A percentile compares a stretch with the other conserved stretches of the same genome.
Evolutionary conservation across 345 rosid genomes (phyloP).

Genomic region (Populus deltoides): DNA sequence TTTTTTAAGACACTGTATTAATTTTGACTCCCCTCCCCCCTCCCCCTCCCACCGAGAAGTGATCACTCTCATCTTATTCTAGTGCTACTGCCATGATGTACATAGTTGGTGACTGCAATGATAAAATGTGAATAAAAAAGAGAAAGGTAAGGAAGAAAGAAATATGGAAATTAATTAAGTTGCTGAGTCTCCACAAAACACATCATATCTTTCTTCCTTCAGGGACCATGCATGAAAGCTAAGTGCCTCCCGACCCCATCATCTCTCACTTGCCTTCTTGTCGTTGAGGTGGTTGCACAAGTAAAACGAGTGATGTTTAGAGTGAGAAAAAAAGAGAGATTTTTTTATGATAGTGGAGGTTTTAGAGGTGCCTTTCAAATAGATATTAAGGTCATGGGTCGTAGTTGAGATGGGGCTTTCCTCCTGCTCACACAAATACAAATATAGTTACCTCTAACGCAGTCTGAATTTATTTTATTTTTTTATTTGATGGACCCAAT

Average conservation of each 20-base stretch:
- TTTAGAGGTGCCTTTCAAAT: slow-evolving; percentile 44
- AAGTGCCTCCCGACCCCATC: slow-evolving; percentile 57
- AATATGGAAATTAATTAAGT: not conserved
- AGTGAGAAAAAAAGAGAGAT: not conserved
- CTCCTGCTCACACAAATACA: slow-evolving; percentile 28
- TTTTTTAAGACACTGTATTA: not conserved
- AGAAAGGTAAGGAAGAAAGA: not conserved
- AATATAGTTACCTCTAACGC: slow-evolving; percentile 13
- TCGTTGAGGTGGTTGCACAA: slow-evolving; percentile 57
- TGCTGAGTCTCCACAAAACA: slow-evolving; percentile 6
- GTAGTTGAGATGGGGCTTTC: slow-evolving; percentile 50
- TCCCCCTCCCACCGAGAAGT: not conserved
- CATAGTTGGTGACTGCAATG: slow-evolving; percentile 11
- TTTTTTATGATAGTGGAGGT: slow-evolving; percentile 32
- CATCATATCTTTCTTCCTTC: slow-evolving; percentile 12
- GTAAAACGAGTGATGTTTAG: slow-evolving; percentile 33
- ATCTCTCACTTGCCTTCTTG: slow-evolving; percentile 29
- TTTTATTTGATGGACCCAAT: not conserved
- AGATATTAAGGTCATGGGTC: slow-evolving; percentile 71
- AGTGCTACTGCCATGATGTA: slow-evolving; percentile 2
- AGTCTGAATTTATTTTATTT: not conserved
- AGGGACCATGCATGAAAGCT: slow-evolving; percentile 48
- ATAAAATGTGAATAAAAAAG: not conserved
- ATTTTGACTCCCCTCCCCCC: not conserved
- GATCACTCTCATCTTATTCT: not conserved